Conservation (phyloP, 1,284 basidiomycete species). For the Dichomitus squalens region DNA sequence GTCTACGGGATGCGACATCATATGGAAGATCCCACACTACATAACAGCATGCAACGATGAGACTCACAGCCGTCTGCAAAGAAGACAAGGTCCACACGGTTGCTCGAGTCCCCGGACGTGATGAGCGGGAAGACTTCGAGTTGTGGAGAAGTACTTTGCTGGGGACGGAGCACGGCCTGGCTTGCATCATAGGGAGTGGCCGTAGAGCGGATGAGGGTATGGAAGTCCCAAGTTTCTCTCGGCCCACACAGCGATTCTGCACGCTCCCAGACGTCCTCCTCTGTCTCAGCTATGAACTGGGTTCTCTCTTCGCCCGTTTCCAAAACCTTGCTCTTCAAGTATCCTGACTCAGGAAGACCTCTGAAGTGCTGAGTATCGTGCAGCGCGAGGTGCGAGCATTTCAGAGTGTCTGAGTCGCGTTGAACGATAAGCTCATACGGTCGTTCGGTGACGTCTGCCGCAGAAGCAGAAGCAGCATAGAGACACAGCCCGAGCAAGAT, state of each 20-base stretch:
- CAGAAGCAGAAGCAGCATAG: neutral
- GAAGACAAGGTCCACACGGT: constrained; percentile 79
- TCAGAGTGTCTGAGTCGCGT: constrained; percentile 10
- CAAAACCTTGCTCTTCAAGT: constrained; percentile 2
- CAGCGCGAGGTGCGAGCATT: constrained; percentile 23
- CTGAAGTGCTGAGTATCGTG: constrained; percentile 23
- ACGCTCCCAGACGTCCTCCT: constrained; percentile 21
- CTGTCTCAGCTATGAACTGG: constrained; percentile 22
- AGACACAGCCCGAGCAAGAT: neutral
- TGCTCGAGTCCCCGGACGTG: constrained; percentile 60
- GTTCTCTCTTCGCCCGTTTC: constrained; percentile 23
- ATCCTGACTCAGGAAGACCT: constrained; percentile 16
- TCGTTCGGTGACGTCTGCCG: constrained; percentile 2
- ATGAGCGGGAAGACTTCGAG: constrained; percentile 62
- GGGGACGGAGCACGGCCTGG: constrained; percentile 3
- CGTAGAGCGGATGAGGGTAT: constrained; percentile 1
- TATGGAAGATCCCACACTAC: neutral
- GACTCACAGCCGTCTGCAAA: constrained; percentile 83
- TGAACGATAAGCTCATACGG: constrained; percentile 29
- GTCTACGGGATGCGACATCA: constrained; percentile 45
- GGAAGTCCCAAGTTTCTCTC: constrained; percentile 20
- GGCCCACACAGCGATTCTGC: constrained; percentile 23
- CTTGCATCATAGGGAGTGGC: neutral
- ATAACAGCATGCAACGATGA: neutral
- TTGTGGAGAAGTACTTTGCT: constrained; percentile 34